Evolutionary conservation across 192 early-diverging fungal genomes (phyloP).

Genomic region (Podila horticola): DNA sequence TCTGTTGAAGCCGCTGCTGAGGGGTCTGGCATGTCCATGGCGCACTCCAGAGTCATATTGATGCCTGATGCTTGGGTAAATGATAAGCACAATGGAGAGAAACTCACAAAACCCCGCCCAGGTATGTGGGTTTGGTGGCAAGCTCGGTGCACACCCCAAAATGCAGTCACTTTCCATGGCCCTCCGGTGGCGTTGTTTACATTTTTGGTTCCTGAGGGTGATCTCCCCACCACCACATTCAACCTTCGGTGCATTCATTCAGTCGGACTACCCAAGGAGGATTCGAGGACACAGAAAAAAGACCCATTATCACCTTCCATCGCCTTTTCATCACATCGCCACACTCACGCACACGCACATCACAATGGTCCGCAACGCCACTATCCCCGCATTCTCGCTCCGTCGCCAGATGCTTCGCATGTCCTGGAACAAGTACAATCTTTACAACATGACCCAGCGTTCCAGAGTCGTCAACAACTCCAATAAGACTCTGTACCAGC

Average conservation of each 20-base stretch:
- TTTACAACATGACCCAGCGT: constrained; percentile 82
- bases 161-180: background rate
- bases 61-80: background rate
- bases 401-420: constrained; percentile 82
- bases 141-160: background rate
- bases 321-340: background rate
- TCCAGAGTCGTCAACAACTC: constrained; percentile 59
- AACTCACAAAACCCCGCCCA: background rate
- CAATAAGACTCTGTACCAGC: constrained; percentile 86
- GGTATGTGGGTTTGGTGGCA: background rate
- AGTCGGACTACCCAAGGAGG: background rate
- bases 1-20: background rate
- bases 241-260: background rate
- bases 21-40: background rate
- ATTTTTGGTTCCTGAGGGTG: no score
- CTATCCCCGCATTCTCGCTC: constrained; percentile 51
- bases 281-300: background rate
- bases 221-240: no score
- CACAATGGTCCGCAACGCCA: constrained; percentile 45
- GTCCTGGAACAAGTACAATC: constrained; percentile 96
- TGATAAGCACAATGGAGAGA: background rate
- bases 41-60: background rate
- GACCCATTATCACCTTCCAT: background rate
- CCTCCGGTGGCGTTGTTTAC: background rate
- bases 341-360: background rate